A percentile compares a stretch with the other conserved stretches of the same genome.
These are phyloP conservation scores for Arabidopsis thaliana DNA, from an alignment of 345 rosid species.

Conservation along the genomic window TAIR10.1 NC_003074.8:10286501-10287000, in stretches of 20 bases:
- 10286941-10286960: slow-evolving; percentile 27
- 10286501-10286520: slow-evolving; percentile 31
- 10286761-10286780: slow-evolving; percentile 37
- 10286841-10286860: slow-evolving; percentile 58
- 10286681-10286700: neutral
- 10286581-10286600: slow-evolving; percentile 64
- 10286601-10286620: slow-evolving; percentile 67
- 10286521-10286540: slow-evolving; percentile 58
- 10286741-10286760: slow-evolving; percentile 56
- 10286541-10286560: slow-evolving; percentile 65
- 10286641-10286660: slow-evolving; percentile 1
- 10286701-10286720: neutral
- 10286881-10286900: slow-evolving; percentile 24
- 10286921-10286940: slow-evolving; percentile 67
- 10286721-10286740: slow-evolving; percentile 64
- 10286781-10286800: slow-evolving; percentile 19
- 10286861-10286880: slow-evolving; percentile 11
- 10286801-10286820: slow-evolving; percentile 39
- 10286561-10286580: slow-evolving; percentile 71
- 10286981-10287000: slow-evolving; percentile 50
- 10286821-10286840: slow-evolving; percentile 45
- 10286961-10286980: slow-evolving; percentile 21
- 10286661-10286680: neutral
- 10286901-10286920: slow-evolving; percentile 62
- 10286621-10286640: slow-evolving; percentile 21